phyloP scores from a whole-genome alignment of 805 yeast species.

The Soucietia sequanensis region DNA sequence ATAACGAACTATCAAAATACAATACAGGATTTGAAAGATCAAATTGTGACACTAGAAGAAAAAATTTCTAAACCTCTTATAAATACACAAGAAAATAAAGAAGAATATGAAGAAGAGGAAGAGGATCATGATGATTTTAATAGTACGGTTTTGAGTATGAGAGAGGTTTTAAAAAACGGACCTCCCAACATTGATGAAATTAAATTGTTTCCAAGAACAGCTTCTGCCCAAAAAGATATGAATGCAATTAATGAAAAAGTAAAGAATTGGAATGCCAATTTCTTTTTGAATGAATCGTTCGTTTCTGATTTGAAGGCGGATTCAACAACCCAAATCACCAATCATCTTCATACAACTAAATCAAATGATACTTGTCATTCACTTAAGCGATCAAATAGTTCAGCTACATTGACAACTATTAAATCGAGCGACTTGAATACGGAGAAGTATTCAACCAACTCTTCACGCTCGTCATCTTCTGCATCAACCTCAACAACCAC shows the following conservation, averaged over 20 bases:
- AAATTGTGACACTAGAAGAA: slow-evolving; percentile 3
- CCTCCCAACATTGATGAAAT: slow-evolving; percentile 16
- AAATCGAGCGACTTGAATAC: neutral
- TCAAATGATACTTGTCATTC: no score
- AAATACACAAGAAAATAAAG: slow-evolving; percentile 5
- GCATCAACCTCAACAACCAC: neutral
- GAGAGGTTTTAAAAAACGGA: slow-evolving; percentile 22
- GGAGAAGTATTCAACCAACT: neutral
- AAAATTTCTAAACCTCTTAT: neutral
- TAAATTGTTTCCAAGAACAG: slow-evolving; percentile 18
- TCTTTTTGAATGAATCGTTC: slow-evolving; percentile 8
- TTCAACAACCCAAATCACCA: slow-evolving; percentile 15
- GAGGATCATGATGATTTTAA: slow-evolving; percentile 11
- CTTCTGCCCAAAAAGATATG: slow-evolving; percentile 30
- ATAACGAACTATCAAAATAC: slow-evolving; percentile 32
- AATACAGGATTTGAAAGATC: slow-evolving; percentile 17
- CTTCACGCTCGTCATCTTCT: neutral
- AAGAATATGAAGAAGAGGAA: neutral
- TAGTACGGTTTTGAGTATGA: slow-evolving; percentile 22
- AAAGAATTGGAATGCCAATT: slow-evolving; percentile 3
- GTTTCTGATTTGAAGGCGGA: slow-evolving; percentile 16
- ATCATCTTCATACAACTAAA: slow-evolving; percentile 1
- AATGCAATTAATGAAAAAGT: slow-evolving; percentile 16
- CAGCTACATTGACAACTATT: no score
- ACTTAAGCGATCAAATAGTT: no score